Base-by-base conservation (phyloP, 2,329 filamentous ascomycete genomes). In the Alternaria incomplexa region DNA sequence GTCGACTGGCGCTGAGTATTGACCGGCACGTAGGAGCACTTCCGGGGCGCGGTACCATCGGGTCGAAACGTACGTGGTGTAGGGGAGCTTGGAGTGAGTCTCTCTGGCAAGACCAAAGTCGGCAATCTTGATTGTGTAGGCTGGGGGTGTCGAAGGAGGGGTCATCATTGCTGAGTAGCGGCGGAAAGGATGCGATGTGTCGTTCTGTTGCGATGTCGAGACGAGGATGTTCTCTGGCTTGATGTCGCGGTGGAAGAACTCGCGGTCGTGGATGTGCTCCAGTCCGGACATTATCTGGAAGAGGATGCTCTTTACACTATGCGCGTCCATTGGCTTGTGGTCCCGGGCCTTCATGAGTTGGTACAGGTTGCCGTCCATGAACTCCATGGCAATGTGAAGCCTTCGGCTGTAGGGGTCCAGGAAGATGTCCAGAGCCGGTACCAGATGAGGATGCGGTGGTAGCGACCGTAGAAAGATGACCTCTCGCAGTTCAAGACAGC, bases 181-280 rank as follows among this genome's bases (percentile, higher is more conserved):
- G 77, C 93, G 90, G 83, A 98, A 97, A 0, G 94, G 90, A 76
- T 92, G 96, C 64, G 87, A 86, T 56, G 91, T 88, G 73, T 99
- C 96, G 68, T 91, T 90, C 69, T 93, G 87, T 43, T 92, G 88
- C 3, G 95, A 96, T 26, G 94, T 96, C 0, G 96, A 97, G 9
- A 99, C 95, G 25, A 99, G 88, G 63, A 99, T 99, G 81, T 99
- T 99, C 81, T 99, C 96, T 36, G 96, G 96, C 81, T 99, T 99
- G 83, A 99, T 98, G 78, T 99, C 96, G 75, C 96, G 93, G 81
- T 99, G 96, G 83, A 99, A 99, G 83, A 99, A 99, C 79, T 92
- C 89, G 82, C 98, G 93, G 40, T 94, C 91, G 82, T 99, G 96
- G 63, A 99, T 98, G 80, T 99, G 96, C 79, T 99, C 94, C 26